Evolutionary conservation across 495 filamentous ascomycete species (phyloP), one percentile per base, ranked within the genome.

Genomic region (Amniculicola lignicola): DNA sequence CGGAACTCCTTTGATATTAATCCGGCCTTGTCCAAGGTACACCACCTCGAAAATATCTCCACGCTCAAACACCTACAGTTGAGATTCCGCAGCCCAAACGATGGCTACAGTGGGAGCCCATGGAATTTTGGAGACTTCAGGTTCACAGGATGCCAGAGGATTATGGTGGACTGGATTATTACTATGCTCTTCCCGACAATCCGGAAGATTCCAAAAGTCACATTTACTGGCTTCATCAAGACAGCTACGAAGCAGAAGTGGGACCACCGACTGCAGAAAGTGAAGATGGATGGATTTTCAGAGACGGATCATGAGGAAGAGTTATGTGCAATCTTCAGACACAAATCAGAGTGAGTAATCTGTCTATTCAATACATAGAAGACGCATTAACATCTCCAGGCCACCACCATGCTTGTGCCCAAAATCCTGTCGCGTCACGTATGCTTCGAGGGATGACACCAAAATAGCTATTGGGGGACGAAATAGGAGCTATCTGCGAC

Each of bases 101-200:
- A 39, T 15, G 29, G 33, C 18, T 51, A 39, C 29, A 14, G 9
- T 10, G 25, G 47, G 4, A 21, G 12, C 14, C 44, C 44, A 7
- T 51, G 28, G 47, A 14, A 6, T 9, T 6, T 40, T 6, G 6
- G 28, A 39, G 37, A 6, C 37, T 9, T 6, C 9, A 10, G 6
- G 7, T 18, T 12, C 16, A 40, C 37, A 10, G 7, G 37, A 6
- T 44, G 41, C 41, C 41, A 44, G 22, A 5, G 21, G 4, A 44
- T 12, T 3, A 39, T 31, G 6, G 40, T 39, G 21, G 51, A 47
- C 15, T 27, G 21, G 51, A 37, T 45, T 21, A 35, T 55, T 27
- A 55, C 51, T 2, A 18, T 47, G 19, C 29, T 42, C 2, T 55
- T 55, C 36, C 51, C 51, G 2, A 38, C 12, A 28, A 27, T 55